Percentiles rank a stretch among this genome's conserved stretches.
These are phyloP conservation scores for Crithidia sp. DNA, from an alignment of 208 protist species.

Conservation along the genomic window DNA sequence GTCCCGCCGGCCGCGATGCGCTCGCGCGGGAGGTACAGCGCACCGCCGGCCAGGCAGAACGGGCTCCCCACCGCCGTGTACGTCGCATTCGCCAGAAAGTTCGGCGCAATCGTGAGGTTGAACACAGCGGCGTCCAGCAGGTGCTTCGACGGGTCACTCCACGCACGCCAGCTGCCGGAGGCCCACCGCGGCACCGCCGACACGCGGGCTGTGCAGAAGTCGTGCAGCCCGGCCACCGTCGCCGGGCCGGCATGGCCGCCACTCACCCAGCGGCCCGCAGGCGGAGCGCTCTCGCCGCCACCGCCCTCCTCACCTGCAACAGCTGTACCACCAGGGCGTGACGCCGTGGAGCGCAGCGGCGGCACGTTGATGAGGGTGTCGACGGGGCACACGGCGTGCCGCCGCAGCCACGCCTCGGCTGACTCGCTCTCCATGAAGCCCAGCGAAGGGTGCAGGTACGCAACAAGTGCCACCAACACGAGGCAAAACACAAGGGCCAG, in stretches of 20 bases:
- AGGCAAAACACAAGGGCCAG: background rate
- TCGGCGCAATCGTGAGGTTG: conserved; percentile 4
- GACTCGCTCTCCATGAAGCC: background rate
- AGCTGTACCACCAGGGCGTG: too few relatives aligned
- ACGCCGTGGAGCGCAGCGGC: background rate
- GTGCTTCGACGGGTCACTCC: background rate
- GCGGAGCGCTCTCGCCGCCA: too few relatives aligned
- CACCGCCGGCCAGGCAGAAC: conserved; percentile 21
- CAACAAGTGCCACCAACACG: background rate
- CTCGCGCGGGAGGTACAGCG: conserved; percentile 19
- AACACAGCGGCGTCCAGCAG: background rate
- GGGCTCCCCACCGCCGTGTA: conserved; percentile 30
- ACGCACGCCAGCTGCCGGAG: conserved; percentile 8
- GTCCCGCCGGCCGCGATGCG: conserved; percentile 17
- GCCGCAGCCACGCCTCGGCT: conserved; percentile 8
- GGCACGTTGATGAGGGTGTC: conserved; percentile 15
- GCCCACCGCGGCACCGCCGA: conserved; percentile 18
- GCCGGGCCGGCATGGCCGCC: background rate
- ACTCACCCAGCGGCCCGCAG: background rate
- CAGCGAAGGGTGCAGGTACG: background rate
- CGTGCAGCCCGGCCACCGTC: conserved; percentile 17
- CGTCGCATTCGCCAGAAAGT: conserved; percentile 11
- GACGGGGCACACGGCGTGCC: conserved; percentile 3
- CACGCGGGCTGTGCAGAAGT: conserved; percentile 25
- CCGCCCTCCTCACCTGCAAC: too few relatives aligned